phyloP scores from a whole-genome alignment of 2,329 filamentous ascomycete genomes.

The Fusarium secorum region DNA sequence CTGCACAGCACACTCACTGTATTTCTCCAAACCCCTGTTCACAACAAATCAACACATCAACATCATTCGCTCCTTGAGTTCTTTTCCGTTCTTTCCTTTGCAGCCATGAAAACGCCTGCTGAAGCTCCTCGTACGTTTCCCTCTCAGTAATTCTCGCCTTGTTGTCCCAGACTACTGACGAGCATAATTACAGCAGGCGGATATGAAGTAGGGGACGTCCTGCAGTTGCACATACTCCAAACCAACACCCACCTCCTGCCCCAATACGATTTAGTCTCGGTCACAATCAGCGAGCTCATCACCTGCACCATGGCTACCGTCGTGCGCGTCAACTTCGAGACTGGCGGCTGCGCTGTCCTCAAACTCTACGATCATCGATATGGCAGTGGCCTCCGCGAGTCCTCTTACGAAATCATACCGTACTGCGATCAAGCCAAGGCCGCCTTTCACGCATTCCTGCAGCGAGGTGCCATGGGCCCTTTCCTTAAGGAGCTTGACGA shows the following conservation, averaged over 20 bases:
- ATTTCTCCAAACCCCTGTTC: background rate
- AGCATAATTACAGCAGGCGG: background rate
- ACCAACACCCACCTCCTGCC: background rate
- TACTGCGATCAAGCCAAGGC: background rate
- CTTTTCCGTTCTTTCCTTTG: background rate
- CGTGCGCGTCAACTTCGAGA: background rate
- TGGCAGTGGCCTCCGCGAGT: background rate
- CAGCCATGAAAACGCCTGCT: background rate
- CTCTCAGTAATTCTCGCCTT: rapidly evolving
- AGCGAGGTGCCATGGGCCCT: background rate
- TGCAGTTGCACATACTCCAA: background rate
- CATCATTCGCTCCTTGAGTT: background rate
- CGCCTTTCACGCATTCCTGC: background rate
- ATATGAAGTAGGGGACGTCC: background rate
- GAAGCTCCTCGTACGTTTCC: background rate
- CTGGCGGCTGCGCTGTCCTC: background rate
- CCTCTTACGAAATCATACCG: rapidly evolving
- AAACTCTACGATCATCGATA: background rate
- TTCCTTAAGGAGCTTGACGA: background rate
- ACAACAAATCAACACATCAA: background rate
- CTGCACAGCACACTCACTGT: background rate
- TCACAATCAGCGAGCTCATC: background rate
- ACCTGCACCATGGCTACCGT: background rate
- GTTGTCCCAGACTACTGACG: background rate
- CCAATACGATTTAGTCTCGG: background rate